These are phyloP conservation scores for Pleurotus salmoneostramineus DNA, from an alignment of 768 basidiomycete genomes.

Conservation along the genomic window DNA sequence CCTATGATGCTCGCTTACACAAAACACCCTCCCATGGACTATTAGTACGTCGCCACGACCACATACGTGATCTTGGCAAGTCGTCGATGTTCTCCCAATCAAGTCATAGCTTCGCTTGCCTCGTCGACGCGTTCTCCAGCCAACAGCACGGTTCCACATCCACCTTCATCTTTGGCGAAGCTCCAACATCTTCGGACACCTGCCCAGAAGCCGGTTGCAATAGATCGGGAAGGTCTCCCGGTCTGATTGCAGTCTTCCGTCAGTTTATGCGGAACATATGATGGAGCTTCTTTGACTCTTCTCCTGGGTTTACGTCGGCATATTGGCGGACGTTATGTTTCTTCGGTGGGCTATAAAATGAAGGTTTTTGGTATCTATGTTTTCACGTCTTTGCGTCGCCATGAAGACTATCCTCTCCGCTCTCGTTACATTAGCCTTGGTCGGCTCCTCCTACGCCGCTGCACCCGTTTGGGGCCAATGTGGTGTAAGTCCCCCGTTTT, in stretches of 20 bases:
- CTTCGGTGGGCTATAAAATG: background rate
- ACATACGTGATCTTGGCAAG: background rate
- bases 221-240: background rate
- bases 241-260: background rate
- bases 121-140: background rate
- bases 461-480: conserved; percentile 50
- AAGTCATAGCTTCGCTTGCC: background rate
- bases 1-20: background rate
- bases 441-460: conserved; percentile 10
- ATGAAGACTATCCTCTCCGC: background rate
- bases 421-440: background rate
- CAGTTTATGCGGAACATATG: conserved; percentile 13
- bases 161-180: background rate
- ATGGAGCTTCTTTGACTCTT: conserved; percentile 6
- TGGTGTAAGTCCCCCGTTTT: conserved; percentile 29
- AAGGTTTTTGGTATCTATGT: background rate
- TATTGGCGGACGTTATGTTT: conserved; percentile 19
- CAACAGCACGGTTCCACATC: background rate
- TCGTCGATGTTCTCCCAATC: background rate
- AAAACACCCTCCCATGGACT: background rate
- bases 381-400: background rate
- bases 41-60: background rate
- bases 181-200: conserved; percentile 1
- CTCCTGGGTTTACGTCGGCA: conserved; percentile 24
- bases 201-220: background rate